Conservation (phyloP, 2,329 filamentous ascomycete genomes). For the Dothideomycetes sp. region DNA sequence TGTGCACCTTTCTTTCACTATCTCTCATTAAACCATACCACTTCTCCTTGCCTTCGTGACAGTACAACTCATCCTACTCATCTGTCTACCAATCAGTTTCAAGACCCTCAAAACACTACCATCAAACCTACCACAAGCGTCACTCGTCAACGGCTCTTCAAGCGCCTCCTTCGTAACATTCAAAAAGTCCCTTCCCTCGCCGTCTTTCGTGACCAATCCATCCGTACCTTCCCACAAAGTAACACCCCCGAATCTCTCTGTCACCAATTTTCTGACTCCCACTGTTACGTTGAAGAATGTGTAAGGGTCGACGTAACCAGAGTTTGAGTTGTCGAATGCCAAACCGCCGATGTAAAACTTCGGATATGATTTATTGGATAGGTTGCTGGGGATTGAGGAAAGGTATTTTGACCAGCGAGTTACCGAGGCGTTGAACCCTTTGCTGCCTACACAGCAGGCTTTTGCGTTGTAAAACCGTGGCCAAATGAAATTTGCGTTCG, state of each 20-base stretch:
- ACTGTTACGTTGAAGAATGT: conserved; percentile 1
- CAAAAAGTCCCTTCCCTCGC: background rate
- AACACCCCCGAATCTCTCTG: conserved; percentile 5
- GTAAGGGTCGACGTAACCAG: conserved; percentile 4
- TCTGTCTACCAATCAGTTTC: conserved; percentile 7
- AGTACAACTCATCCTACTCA: too few species aligned
- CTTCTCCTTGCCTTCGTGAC: too few species aligned
- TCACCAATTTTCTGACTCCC: conserved; percentile 4
- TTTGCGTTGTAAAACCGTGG: conserved; percentile 13
- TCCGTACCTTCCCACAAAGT: conserved; percentile 11
- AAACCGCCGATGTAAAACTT: conserved; percentile 11
- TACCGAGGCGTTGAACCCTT: conserved; percentile 10
- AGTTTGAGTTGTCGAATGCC: conserved; percentile 7
- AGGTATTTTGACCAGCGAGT: conserved; percentile 6
- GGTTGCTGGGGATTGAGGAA: background rate
- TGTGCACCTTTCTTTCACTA: too few species aligned
- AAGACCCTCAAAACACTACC: background rate
- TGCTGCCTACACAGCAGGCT: conserved; percentile 2
- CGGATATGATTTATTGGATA: background rate
- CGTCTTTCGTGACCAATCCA: background rate
- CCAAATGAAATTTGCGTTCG: conserved; percentile 13
- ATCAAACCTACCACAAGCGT: conserved; percentile 10
- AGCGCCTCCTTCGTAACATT: conserved; percentile 9
- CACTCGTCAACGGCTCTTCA: conserved; percentile 6
- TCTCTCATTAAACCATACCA: too few species aligned